phyloP scores from a whole-genome alignment of 306 rosid genomes.

The Cucumis hystrix region DNA sequence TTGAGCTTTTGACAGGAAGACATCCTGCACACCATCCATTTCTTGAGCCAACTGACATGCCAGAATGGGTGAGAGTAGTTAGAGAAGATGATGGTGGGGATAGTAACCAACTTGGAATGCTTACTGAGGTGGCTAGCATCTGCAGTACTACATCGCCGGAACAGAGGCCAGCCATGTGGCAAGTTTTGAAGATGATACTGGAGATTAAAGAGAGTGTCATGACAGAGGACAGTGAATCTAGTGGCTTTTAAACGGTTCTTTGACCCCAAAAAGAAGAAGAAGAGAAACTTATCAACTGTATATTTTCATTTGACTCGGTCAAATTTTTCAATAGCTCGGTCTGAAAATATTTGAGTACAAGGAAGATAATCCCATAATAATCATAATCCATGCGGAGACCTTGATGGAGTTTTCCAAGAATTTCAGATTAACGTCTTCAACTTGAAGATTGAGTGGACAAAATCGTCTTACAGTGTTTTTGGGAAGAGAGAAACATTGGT shows the following conservation, averaged over 20 bases:
- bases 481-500: not conserved
- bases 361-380: not conserved
- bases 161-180: conserved; percentile 95
- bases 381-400: not conserved
- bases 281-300: not conserved
- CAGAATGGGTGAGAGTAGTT: conserved; percentile 71
- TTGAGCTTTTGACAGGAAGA: conserved; percentile 88
- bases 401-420: not conserved
- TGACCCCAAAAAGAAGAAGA: not conserved
- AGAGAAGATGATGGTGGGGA: conserved; percentile 61
- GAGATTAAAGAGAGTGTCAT: conserved; percentile 67
- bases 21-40: conserved; percentile 75
- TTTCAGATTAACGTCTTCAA: not conserved
- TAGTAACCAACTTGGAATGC: conserved; percentile 66
- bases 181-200: conserved; percentile 75
- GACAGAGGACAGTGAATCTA: conserved; percentile 21
- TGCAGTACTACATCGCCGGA: conserved; percentile 76
- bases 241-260: not conserved
- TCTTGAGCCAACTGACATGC: conserved; percentile 56
- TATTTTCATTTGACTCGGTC: not conserved
- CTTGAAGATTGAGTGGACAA: not conserved
- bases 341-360: not conserved
- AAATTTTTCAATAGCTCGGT: not conserved
- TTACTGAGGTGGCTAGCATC: conserved; percentile 78
- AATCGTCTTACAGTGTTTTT: not conserved